Base-by-base conservation (phyloP, 805 yeast species). In the Suhomyces sp. region DNA sequence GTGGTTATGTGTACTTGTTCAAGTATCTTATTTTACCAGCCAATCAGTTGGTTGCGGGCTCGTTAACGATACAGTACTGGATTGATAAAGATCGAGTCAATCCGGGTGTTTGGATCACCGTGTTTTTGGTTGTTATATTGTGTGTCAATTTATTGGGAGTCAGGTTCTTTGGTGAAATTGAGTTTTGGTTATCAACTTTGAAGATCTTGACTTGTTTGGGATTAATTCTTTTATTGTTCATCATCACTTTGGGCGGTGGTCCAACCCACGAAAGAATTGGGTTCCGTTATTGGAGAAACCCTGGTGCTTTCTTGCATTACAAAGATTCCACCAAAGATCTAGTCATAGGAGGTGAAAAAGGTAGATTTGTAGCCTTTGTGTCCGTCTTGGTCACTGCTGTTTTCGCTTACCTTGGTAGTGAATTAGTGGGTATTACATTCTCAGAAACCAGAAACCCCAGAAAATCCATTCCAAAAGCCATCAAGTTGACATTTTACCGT, bases 181-280 rank as follows among this genome's bases (percentile, higher is more conserved):
- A 66, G 65, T 88, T 78, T 61, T 76, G 86, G 84, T 72, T 87
- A 51, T 83, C 88, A 2, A 66, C 81, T 27, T 70, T 87, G 60
- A 88, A 88, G 70, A 85, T 88, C 33, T 44, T 84, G 40, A 83
- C 88, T 6, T 81, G 84, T 72, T 57, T 84, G 42, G 91, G 87
- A n/a, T 73, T 88, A 47, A 86, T 88, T 53, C 55, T 88, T 13
- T 67, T 86, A 49, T 72, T 87, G 50, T 77, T 87, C 57, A 71
- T 85, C 53, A 80, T 88, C 55, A 85, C 87, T 71, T 73, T 84
- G 52, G 96, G 96, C 54, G 96, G 94, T 51, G 88, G 85, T 27
- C 92, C 93, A 57, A 76, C 77, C 44, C 86, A 85, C 61, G 90
- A 87, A 60, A 78, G 93, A 68, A 69, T 81, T 33, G 93, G 92